Evolutionary conservation across 805 yeast species (phyloP).

Genomic region (Lachancea cidri): DNA sequence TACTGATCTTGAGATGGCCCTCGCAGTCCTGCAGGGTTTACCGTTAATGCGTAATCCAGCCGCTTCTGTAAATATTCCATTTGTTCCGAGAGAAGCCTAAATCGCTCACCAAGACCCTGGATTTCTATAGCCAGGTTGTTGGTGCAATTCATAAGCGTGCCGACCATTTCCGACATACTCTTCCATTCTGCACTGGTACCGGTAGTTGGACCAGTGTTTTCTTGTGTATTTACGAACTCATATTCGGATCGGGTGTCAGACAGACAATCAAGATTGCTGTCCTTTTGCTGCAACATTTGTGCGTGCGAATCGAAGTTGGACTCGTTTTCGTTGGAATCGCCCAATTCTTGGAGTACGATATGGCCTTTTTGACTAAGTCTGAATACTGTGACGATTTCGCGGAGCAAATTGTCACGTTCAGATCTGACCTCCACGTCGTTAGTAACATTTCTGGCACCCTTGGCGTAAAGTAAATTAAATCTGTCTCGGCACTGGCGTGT

Average conservation of each 20-base stretch:
- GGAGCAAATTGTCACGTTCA: constrained; percentile 2
- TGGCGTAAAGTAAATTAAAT: constrained; percentile 23
- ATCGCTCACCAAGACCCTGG: constrained; percentile 2
- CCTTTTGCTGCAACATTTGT: not conserved
- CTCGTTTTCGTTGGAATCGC: not conserved
- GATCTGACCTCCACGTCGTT: constrained; percentile 5
- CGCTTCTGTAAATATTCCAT: constrained; percentile 4
- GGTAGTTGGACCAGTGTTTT: not conserved
- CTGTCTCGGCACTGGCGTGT: constrained; percentile 30
- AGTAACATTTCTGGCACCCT: constrained; percentile 9
- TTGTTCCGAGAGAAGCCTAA: constrained; percentile 3
- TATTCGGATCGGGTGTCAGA: not conserved
- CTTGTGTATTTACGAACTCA: not conserved
- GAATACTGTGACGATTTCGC: constrained; percentile 3
- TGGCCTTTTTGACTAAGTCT: constrained; percentile 1
- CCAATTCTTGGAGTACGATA: not conserved
- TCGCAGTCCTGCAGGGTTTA: not conserved
- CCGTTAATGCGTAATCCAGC: not conserved
- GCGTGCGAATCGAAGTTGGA: no score
- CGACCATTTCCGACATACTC: constrained; percentile 1
- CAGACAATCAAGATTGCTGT: not conserved
- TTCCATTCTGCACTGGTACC: no score
- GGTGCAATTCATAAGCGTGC: constrained; percentile 4
- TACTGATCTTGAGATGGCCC: not conserved
- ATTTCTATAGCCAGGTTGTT: constrained; percentile 4